phyloP scores from a whole-genome alignment of 495 filamentous ascomycete species.

The Immersiella caudata region DNA sequence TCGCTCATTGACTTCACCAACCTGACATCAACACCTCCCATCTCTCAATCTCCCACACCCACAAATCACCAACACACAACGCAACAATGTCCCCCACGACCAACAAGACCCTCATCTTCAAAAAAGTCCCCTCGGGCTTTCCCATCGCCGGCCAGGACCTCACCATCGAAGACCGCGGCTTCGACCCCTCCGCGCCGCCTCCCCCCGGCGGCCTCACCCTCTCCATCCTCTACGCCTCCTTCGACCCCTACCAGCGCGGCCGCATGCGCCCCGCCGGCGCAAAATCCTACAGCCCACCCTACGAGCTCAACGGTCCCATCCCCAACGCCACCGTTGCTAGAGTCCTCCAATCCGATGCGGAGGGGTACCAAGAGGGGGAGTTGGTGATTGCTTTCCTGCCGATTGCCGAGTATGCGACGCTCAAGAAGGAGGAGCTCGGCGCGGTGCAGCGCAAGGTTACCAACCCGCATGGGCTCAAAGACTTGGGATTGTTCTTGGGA shows the following conservation, averaged over 20 bases:
- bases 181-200: constrained; percentile 66
- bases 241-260: constrained; percentile 88
- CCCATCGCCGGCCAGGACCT: constrained; percentile 77
- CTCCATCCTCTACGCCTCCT: constrained; percentile 76
- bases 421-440: constrained; percentile 38
- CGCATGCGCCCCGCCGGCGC: constrained; percentile 53
- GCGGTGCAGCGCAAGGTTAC: constrained; percentile 50
- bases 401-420: constrained; percentile 63
- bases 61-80: neutral
- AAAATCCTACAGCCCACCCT: constrained; percentile 68
- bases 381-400: constrained; percentile 62
- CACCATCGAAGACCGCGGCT: constrained; percentile 62
- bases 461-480: constrained; percentile 63
- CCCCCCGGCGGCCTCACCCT: constrained; percentile 71
- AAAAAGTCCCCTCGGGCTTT: constrained; percentile 65
- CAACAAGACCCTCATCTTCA: constrained; percentile 86
- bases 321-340: constrained; percentile 59
- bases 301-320: constrained; percentile 59
- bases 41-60: neutral
- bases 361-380: constrained; percentile 66
- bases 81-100: constrained; percentile 20
- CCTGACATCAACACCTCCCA: neutral
- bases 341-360: constrained; percentile 66
- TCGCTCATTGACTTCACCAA: neutral
- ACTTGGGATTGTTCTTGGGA: constrained; percentile 66